phyloP scores from a whole-genome alignment of 2,329 filamentous ascomycete species.

The Emmonsia crescens region DNA sequence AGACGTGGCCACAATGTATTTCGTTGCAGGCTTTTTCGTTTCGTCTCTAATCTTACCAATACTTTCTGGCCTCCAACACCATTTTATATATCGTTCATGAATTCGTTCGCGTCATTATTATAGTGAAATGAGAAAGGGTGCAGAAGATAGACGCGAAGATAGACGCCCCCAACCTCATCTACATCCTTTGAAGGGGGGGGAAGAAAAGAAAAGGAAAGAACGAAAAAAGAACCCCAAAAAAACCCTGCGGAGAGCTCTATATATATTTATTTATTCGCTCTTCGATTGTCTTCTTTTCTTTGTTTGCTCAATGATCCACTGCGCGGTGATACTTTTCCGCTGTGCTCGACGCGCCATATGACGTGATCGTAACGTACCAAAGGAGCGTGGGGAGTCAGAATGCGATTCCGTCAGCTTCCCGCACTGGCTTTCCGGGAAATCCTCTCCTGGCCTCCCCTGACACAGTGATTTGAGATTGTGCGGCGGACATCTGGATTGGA shows the following conservation, averaged over 20 bases:
- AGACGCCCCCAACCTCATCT: too few species aligned
- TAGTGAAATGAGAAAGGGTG: too few species aligned
- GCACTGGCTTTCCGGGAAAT: conserved; percentile 1
- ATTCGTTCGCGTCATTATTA: too few species aligned
- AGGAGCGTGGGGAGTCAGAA: neutral
- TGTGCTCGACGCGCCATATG: neutral
- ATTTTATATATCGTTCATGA: neutral
- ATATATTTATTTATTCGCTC: too few species aligned
- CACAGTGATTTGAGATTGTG: neutral
- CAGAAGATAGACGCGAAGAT: too few species aligned
- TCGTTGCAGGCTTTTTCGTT: neutral
- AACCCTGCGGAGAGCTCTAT: too few species aligned
- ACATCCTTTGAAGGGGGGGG: too few species aligned
- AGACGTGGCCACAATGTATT: neutral
- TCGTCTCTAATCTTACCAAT: neutral
- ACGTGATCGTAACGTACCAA: neutral
- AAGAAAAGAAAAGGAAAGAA: too few species aligned
- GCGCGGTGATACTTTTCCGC: too few species aligned
- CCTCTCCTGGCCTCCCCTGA: neutral
- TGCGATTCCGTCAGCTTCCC: neutral
- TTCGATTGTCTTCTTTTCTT: too few species aligned
- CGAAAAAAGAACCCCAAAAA: too few species aligned
- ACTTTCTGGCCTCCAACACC: neutral
- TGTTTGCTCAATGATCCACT: too few species aligned
- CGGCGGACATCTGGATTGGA: neutral